Evolutionary conservation across 129 eudicot species (phyloP), one percentile per base, ranked within the genome.

Genomic region (Chrysanthemum lavandulifolium): DNA sequence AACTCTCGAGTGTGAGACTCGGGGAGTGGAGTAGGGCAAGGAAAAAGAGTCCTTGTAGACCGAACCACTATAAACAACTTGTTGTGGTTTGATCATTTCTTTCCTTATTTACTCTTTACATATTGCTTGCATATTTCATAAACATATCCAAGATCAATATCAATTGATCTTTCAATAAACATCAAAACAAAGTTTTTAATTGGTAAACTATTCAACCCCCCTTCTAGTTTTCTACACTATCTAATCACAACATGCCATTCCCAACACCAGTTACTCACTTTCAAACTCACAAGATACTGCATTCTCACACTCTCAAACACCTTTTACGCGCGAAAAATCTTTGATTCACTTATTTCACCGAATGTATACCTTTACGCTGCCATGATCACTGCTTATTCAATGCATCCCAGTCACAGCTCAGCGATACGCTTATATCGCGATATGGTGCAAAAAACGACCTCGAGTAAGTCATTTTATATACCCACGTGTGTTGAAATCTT

Each of bases 341-440:
- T 91, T 75, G 64, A 86, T 56, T 62, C 82, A 21, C 78, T 87
- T 51, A 3, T 13, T 21, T 81, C 83, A 2, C 97, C 91, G 80
- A 91, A 91, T 73, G 76, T 85, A 49, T 85, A 91, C 65, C 85
- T 87, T 3, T 91, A 91, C 82, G 77, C 95, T 5, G 97, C 91
- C 48, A 81, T 87, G 84, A 84, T 91, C 79, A 79, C 86, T 7
- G 97, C 97, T 21, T 91, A 85, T 72, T 64, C 88, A 21, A 77
- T 79, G 2, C 79, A 72, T 3, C 70, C 69, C 13, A 84, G 85
- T 73, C 91, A 91, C 25, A 23, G 13, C 5, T 79, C 87, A 0
- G 75, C 87, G 11, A 56, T 81, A 21, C 7, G 59, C 2, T 63
- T 87, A 45, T 91, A 87, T 72, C 86, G 79, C 0, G 78, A 87